Evolutionary conservation across 176 grass and related monocot genomes (phyloP), one percentile per base, ranked within the genome.

Genomic region (Juncus inflexus): DNA sequence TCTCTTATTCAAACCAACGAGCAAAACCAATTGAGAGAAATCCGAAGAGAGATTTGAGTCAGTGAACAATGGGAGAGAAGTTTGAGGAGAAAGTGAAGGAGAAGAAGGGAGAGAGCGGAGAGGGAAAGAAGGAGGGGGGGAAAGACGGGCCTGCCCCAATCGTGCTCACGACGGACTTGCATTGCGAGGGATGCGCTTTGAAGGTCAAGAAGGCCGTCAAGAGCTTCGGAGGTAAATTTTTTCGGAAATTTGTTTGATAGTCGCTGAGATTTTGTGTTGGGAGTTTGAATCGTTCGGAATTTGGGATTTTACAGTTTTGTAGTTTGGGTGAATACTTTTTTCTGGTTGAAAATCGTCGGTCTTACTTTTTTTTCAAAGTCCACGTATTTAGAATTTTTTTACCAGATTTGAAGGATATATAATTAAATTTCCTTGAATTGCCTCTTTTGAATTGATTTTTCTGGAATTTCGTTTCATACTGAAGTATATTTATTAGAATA

Each of bases 101-200:
- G 60, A 69, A 41, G 77, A 77, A 56, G 51, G 66, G 16, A 60
- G 60, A 73, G 58, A 63, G 83, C 83, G 75, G 61, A 75, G 65
- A 76, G 69, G 72, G 79, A 61, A 64, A 69, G 76, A 70, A 69
- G 69, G 56, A 53, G 0, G 72, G 14, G 41, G 54, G 63, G 15
- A 69, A 38, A 58, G 65, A 69, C 12, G 37, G 58, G 43, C 6
- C 43, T 47, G 64, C 60, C 60, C 72, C 72, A 4, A 43, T 85
- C 36, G 7, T 85, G 16, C 76, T 85, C 9, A 4, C 63, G 40
- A 79, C 69, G 59, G 66, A 79, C n/a, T 74, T 80, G 52, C 72
- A 85, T 74, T 80, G 82, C 37, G 3, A 61, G 3, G 54, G 72
- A 19, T 85, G 72, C 54, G 72, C 54, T 1, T 59, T 15, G 77